Evolutionary conservation across 805 yeast genomes (phyloP).

Genomic region (Saccharomycopsis schoenii): DNA sequence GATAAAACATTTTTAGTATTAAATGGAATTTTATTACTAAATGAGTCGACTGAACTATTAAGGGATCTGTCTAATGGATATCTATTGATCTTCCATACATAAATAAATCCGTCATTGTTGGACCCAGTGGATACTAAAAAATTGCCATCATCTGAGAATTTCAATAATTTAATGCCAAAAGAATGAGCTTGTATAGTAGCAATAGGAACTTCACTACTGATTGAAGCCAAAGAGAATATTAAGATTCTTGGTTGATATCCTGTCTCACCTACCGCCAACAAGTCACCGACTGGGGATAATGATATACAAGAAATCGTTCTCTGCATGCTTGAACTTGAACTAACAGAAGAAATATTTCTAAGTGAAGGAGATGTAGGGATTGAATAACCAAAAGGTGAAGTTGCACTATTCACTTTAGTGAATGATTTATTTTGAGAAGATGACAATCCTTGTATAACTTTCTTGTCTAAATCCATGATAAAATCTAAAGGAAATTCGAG

Average conservation of each 20-base stretch:
- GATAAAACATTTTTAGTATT: not conserved
- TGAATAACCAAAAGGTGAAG: no score
- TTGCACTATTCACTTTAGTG: no score
- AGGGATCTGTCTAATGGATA: conserved; percentile 17
- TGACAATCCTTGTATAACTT: no score
- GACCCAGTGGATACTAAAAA: conserved; percentile 53
- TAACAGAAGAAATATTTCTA: no score
- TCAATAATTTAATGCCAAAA: conserved; percentile 48
- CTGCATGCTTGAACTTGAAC: not conserved
- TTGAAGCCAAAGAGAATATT: conserved; percentile 46
- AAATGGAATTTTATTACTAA: no score
- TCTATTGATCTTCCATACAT: conserved; percentile 42
- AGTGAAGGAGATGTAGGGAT: no score
- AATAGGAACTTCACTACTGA: conserved; percentile 38
- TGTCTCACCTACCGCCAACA: conserved; percentile 60
- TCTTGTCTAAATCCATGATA: not conserved
- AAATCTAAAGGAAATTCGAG: not conserved
- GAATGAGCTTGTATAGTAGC: conserved; percentile 50
- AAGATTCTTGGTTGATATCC: conserved; percentile 62
- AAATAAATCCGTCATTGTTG: conserved; percentile 59
- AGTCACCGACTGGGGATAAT: conserved; percentile 41
- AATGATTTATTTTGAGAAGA: no score
- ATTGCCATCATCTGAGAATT: conserved; percentile 50
- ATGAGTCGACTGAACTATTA: not conserved
- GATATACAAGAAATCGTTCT: conserved; percentile 54